Evolutionary conservation across 225 moss, liverwort and hornwort genomes (phyloP), one percentile per base, ranked within the genome.

Genomic region (Bryum argenteum): DNA sequence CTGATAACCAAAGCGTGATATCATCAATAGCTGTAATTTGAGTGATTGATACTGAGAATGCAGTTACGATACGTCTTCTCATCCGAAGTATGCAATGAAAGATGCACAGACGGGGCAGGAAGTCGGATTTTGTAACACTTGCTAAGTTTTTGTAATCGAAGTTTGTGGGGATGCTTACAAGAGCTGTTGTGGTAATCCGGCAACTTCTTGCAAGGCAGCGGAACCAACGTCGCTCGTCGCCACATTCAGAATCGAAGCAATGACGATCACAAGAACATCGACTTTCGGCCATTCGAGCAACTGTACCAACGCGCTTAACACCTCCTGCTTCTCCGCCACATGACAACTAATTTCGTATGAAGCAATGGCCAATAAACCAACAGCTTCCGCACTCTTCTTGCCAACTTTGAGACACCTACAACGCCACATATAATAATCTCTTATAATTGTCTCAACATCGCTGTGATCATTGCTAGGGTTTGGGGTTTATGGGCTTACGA

Each of bases 321-420:
- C 66, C 38, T 76, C 74, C 55, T 71, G 67, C 63, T 82, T 75
- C 65, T 56, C 75, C 45, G 80, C 80, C 69, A 94, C 69, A 54
- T 67, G 65, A 67, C 74, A 82, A 70, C 83, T 84, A 12, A 75
- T 71, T 24, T 75, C 73, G 18, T 71, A 83, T 3, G 94, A 91
- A 63, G 78, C 79, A 70, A 91, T 65, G 57, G 89, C 88, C 71
- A 94, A 60, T 26, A 81, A 58, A 26, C 91, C 87, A 53, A 88
- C 61, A 15, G 80, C 61, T 71, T 91, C 83, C 19, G 86, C 74
- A 61, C 84, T 87, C 23, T 58, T 71, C 40, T 76, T 68, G 45
- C 65, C 76, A 37, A 82, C 77, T 60, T 83, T 78, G 28, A 28
- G 66, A 59, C 71, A 86, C 68, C 93, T 93, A 84, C 5, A 47